phyloP scores from a whole-genome alignment of 805 yeast species.

The Phaffomyces antillensis region DNA sequence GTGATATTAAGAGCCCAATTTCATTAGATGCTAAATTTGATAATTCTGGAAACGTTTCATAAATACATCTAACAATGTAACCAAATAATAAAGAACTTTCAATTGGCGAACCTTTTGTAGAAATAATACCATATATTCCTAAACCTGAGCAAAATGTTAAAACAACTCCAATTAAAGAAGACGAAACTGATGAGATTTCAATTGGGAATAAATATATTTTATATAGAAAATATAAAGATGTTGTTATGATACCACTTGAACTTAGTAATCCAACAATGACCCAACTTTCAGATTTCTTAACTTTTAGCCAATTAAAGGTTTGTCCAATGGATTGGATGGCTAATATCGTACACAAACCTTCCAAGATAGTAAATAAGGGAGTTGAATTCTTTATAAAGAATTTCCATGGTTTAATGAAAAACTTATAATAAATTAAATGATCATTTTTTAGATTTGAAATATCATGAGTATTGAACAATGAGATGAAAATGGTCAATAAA shows the following conservation, averaged over 20 bases:
- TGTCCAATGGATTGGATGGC: slow-evolving; percentile 93
- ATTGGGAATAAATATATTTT: slow-evolving; percentile 76
- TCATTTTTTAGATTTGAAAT: slow-evolving; percentile 17
- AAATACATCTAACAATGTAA: slow-evolving; percentile 86
- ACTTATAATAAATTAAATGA: slow-evolving; percentile 23
- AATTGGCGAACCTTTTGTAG: slow-evolving; percentile 81
- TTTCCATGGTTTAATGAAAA: slow-evolving; percentile 61
- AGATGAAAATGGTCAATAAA: slow-evolving; percentile 59
- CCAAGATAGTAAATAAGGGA: slow-evolving; percentile 80
- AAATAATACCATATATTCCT: slow-evolving; percentile 76
- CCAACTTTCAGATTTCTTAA: slow-evolving; percentile 62
- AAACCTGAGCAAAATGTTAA: slow-evolving; percentile 68
- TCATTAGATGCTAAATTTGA: slow-evolving; percentile 47
- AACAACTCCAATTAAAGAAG: slow-evolving; percentile 81
- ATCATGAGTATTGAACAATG: slow-evolving; percentile 39
- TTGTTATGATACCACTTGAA: slow-evolving; percentile 70
- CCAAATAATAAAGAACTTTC: slow-evolving; percentile 84
- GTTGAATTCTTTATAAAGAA: slow-evolving; percentile 70
- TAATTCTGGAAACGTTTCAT: slow-evolving; percentile 86
- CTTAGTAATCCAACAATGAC: slow-evolving; percentile 63
- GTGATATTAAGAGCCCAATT: slow-evolving; percentile 31
- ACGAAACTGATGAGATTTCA: slow-evolving; percentile 54
- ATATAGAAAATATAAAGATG: slow-evolving; percentile 70
- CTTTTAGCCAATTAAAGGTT: slow-evolving; percentile 61
- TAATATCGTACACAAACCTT: slow-evolving; percentile 87